Evolutionary conservation across 2,329 filamentous ascomycete species (phyloP).

Genomic region (Hypomyces rosellus): DNA sequence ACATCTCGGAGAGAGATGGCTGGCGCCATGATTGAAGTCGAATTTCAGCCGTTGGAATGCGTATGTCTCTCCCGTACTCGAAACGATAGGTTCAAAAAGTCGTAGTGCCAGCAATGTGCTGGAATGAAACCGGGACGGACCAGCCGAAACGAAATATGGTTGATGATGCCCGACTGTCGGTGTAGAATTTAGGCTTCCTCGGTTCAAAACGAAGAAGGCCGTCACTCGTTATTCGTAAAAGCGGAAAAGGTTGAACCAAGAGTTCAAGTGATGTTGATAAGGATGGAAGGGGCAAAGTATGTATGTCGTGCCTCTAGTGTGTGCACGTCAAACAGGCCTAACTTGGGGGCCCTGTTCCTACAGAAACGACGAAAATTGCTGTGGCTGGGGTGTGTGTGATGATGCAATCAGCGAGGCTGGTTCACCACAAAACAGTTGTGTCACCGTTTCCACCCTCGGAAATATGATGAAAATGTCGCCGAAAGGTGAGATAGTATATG

Average conservation of each 20-base stretch:
- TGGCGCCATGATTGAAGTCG: not conserved
- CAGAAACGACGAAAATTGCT: slow-evolving; percentile 18
- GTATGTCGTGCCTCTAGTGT: slow-evolving; percentile 6
- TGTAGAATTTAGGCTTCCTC: not conserved
- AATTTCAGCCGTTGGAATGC: slow-evolving; percentile 16
- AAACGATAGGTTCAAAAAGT: not conserved
- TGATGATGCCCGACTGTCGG: not conserved
- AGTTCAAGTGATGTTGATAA: not conserved
- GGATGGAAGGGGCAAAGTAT: slow-evolving; percentile 15
- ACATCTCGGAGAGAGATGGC: slow-evolving; percentile 14
- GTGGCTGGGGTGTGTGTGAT: slow-evolving; percentile 17
- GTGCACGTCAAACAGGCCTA: not conserved
- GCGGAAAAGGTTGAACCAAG: not conserved
- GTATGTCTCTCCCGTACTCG: slow-evolving; percentile 9
- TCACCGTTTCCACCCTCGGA: too few species aligned
- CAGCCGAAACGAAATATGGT: slow-evolving; percentile 19
- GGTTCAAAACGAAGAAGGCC: not conserved
- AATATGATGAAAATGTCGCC: too few species aligned
- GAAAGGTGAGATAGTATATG: too few species aligned
- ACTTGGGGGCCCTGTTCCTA: slow-evolving; percentile 16
- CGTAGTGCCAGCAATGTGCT: not conserved
- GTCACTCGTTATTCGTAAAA: slow-evolving; percentile 1
- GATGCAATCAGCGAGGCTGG: not conserved
- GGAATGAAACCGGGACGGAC: slow-evolving; percentile 15
- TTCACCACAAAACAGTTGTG: not conserved